Percentiles rank a stretch among this genome's conserved stretches.
Evolutionary conservation across 2,329 filamentous ascomycete genomes (phyloP).

Genomic region (Dactylellina sp.): DNA sequence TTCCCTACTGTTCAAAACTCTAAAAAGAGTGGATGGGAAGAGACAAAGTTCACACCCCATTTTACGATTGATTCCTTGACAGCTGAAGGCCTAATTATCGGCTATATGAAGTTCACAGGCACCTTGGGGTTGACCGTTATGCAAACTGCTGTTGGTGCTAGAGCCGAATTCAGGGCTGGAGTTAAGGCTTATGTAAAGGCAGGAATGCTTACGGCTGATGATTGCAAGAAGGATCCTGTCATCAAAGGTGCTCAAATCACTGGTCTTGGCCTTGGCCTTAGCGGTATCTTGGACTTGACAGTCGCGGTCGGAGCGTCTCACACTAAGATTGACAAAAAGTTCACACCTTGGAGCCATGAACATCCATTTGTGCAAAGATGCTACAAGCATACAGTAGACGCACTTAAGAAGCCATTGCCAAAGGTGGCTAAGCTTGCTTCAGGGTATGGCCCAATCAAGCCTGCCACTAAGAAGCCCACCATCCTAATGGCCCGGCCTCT

Average conservation of each 20-base stretch:
- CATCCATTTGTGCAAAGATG: constrained; percentile 16
- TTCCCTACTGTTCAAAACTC: neutral
- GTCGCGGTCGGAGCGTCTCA: constrained; percentile 12
- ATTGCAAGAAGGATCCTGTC: constrained; percentile 15
- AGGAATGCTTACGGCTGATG: constrained; percentile 15
- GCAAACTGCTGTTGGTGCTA: constrained; percentile 12
- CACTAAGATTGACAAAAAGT: constrained; percentile 10
- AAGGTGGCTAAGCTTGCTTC: neutral
- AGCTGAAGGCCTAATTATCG: constrained; percentile 10
- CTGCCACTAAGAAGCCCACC: neutral
- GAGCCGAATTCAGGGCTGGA: constrained; percentile 23
- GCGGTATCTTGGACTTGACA: constrained; percentile 16
- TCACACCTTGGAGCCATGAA: constrained; percentile 29
- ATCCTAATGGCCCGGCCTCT: neutral
- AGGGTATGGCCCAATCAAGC: neutral
- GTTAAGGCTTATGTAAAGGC: constrained; percentile 18
- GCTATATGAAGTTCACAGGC: constrained; percentile 15
- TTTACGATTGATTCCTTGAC: constrained; percentile 20
- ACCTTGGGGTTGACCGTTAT: constrained; percentile 16
- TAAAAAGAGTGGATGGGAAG: constrained; percentile 11
- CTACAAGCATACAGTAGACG: neutral
- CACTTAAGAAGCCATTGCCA: neutral
- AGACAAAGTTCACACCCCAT: constrained; percentile 5
- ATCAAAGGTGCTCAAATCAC: neutral
- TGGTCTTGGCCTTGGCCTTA: constrained; percentile 22